These are phyloP conservation scores for Candida wancherniae DNA, from an alignment of 805 yeast species.

Conservation along the genomic window DNA sequence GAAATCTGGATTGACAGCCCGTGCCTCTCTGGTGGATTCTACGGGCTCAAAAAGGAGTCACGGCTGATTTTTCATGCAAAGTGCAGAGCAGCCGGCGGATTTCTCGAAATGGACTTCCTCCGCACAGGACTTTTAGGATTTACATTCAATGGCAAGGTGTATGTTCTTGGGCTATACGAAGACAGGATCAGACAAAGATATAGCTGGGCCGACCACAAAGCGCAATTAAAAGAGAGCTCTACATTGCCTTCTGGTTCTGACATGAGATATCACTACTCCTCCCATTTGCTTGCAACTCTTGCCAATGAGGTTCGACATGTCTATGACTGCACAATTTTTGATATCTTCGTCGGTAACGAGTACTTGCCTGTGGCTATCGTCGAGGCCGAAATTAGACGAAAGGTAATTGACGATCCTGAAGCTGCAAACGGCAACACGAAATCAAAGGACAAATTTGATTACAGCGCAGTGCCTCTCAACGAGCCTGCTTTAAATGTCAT, in stretches of 20 bases:
- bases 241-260: slow-evolving; percentile 35
- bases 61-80: slow-evolving; percentile 76
- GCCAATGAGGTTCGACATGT: slow-evolving; percentile 77
- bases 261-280: slow-evolving; percentile 71
- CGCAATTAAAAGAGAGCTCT: slow-evolving; percentile 24
- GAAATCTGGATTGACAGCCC: slow-evolving; percentile 98
- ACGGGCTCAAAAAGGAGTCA: slow-evolving; percentile 65
- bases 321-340: slow-evolving; percentile 89
- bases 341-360: slow-evolving; percentile 71
- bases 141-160: slow-evolving; percentile 79
- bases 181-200: slow-evolving; percentile 80
- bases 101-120: slow-evolving; percentile 70
- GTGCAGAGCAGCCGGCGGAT: slow-evolving; percentile 68
- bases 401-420: slow-evolving; percentile 31
- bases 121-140: slow-evolving; percentile 92
- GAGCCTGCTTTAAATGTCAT: slow-evolving; percentile 40
- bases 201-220: slow-evolving; percentile 57
- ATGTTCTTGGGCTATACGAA: slow-evolving; percentile 83
- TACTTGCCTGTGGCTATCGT: slow-evolving; percentile 80
- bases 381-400: slow-evolving; percentile 55
- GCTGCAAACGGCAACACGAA: slow-evolving; percentile 12
- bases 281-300: slow-evolving; percentile 79
- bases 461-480: slow-evolving; percentile 39
- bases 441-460: slow-evolving; percentile 16
- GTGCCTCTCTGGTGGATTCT: slow-evolving; percentile 84